Base-by-base conservation (phyloP, 495 filamentous ascomycete genomes). In the Pseudevernia furfuracea region DNA sequence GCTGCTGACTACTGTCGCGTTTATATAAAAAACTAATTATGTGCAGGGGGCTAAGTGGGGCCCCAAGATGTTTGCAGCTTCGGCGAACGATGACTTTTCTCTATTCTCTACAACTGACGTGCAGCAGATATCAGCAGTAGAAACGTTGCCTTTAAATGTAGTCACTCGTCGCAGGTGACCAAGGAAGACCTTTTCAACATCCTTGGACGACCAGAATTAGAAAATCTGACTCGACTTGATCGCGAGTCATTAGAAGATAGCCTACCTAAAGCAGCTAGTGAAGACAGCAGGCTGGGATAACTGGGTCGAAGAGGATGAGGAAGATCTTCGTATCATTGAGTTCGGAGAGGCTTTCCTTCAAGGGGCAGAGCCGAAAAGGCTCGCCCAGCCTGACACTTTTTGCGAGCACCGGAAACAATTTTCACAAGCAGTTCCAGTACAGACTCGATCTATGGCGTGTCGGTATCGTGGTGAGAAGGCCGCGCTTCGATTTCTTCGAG, bases 371-470 rank as follows among this genome's bases (percentile, higher is more conserved):
- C 75, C 77, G 44, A 55, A 66, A 55, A 71, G 53, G 4, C 71
- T 81, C 41, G 70, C 73, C 60, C 74, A 74, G 38, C 77, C 79
- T 48, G 21, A 70, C 34, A 8, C 57, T 39, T 36, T 81, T 36
- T 81, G 48, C 70, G 72, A 48, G 76, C 73, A 59, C 79, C 79
- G 0, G 79, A 81, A 67, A 72, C 73, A 52, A 74, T 81, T 49
- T 79, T 81, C 56, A 67, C 66, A 21, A 69, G 73, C 49, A 12
- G 1, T 76, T 79, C 71, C 73, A 81, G 74, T 66, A 75, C 67
- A 70, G 70, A 60, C 68, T 79, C 43, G 76, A 80, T 65, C 63
- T 81, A n/a, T 81, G 76, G 77, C 72, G 75, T 58, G 70, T 74
- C 52, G 76, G 77, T 14, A 76, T 75, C 66, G 71, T 72, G 68